Evolutionary conservation across 768 basidiomycete genomes (phyloP).

Genomic region (Russula griseocarnosa): DNA sequence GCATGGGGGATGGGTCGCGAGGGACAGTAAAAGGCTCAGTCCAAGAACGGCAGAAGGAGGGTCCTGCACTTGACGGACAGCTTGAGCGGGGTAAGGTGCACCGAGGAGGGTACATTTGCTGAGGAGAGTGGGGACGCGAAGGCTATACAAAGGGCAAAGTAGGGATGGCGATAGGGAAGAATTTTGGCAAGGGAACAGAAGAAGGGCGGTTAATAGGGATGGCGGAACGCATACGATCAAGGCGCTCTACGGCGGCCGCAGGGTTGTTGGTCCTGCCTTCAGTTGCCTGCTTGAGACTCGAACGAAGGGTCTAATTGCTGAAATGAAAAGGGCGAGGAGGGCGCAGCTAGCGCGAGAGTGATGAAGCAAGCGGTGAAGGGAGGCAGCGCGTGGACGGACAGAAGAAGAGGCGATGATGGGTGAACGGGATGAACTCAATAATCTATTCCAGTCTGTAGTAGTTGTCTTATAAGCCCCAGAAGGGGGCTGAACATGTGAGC

Average conservation of each 20-base stretch:
- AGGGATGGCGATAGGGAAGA: slow-evolving; percentile 26
- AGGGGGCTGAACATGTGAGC: no score
- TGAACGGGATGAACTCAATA: no score
- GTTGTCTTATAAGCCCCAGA: no score
- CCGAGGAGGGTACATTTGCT: slow-evolving; percentile 11
- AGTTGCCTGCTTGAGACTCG: no score
- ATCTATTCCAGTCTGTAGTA: no score
- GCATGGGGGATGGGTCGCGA: slow-evolving; percentile 25
- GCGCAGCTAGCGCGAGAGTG: no score
- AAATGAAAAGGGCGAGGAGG: no score
- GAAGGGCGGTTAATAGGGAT: slow-evolving; percentile 26
- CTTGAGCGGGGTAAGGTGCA: slow-evolving; percentile 26
- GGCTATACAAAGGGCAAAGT: slow-evolving; percentile 22
- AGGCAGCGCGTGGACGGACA: no score
- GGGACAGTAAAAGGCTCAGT: slow-evolving; percentile 19
- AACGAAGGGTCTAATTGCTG: no score
- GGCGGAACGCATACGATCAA: slow-evolving; percentile 25
- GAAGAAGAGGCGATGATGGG: no score
- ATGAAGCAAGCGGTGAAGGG: no score
- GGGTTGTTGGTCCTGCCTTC: no score
- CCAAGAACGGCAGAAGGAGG: slow-evolving; percentile 24
- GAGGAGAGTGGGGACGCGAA: slow-evolving; percentile 22
- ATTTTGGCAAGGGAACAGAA: slow-evolving; percentile 25
- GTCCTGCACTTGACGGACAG: slow-evolving; percentile 28
- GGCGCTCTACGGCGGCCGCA: slow-evolving; percentile 28